Evolutionary conservation across 139 green algal species (phyloP).

Genomic region (Chlorella sp.): DNA sequence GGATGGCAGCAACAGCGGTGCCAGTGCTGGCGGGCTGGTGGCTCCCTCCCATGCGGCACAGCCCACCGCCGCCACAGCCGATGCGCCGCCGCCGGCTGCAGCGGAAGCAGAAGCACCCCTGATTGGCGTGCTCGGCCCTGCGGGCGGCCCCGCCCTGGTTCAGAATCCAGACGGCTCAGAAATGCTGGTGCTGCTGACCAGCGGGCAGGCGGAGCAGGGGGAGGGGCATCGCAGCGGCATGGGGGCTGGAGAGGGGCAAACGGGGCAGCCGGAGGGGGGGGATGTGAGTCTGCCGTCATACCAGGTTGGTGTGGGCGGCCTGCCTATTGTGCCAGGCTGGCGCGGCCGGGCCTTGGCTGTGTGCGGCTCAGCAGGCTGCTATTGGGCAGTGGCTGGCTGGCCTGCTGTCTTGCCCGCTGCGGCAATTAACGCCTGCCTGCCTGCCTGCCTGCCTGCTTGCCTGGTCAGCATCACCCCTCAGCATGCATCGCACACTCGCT

Average conservation of each 20-base stretch:
- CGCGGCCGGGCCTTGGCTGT: neutral
- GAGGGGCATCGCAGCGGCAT: neutral
- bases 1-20: neutral
- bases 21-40: neutral
- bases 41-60: neutral
- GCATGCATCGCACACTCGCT: neutral
- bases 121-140: neutral
- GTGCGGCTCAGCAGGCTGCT: neutral
- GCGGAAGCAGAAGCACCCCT: too few relatives aligned
- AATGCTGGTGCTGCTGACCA: constrained; percentile 21
- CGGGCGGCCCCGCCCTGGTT: neutral
- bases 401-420: neutral
- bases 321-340: neutral
- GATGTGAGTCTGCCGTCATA: neutral
- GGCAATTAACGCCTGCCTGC: too few relatives aligned
- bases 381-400: neutral
- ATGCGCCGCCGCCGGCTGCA: too few relatives aligned
- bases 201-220: neutral
- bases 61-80: neutral
- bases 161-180: neutral
- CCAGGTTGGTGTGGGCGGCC: neutral
- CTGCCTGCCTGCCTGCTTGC: neutral
- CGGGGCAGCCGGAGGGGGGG: neutral
- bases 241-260: neutral
- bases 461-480: neutral